A percentile compares a stretch with the other conserved stretches of the same genome.
Evolutionary conservation across 768 basidiomycete species (phyloP).

Genomic region (Phylloporus rhodoxanthus): DNA sequence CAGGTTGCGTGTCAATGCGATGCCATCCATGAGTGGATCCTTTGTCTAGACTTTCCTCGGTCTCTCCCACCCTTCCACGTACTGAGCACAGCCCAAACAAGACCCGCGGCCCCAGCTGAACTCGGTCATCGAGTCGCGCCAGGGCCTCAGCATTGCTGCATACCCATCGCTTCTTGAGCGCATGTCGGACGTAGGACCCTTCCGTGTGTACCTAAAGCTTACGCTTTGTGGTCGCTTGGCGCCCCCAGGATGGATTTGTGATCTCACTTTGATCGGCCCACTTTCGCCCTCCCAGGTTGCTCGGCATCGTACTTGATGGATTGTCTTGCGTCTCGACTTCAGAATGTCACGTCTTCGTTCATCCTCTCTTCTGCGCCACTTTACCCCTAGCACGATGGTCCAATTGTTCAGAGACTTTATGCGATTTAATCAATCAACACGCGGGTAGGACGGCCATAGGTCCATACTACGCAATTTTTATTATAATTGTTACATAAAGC

Average conservation of each 20-base stretch:
- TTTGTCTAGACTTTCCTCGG: not conserved
- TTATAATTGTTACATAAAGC: not conserved
- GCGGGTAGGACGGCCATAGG: not conserved
- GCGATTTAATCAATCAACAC: not conserved
- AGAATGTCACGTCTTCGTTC: not conserved
- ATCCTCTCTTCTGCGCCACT: not conserved
- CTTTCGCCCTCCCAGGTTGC: not conserved
- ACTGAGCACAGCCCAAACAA: not conserved
- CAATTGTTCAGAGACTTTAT: not conserved
- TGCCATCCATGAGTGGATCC: not conserved
- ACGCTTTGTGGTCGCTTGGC: no score
- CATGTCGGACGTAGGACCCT: not conserved
- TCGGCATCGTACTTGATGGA: not conserved
- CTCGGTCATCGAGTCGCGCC: not conserved
- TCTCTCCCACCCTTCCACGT: not conserved
- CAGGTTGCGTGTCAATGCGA: not conserved
- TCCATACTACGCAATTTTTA: not conserved
- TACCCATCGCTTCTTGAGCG: not conserved
- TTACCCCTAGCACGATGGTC: not conserved
- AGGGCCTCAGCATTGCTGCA: not conserved
- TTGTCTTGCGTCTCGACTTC: not conserved
- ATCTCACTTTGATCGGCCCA: not conserved
- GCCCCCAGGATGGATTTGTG: not conserved
- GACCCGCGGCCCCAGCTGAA: not conserved
- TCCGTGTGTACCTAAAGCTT: not conserved